Evolutionary conservation across 257 asterid species (phyloP), one percentile per base, ranked within the genome.

Genomic region (Nicotiana noctiflora): DNA sequence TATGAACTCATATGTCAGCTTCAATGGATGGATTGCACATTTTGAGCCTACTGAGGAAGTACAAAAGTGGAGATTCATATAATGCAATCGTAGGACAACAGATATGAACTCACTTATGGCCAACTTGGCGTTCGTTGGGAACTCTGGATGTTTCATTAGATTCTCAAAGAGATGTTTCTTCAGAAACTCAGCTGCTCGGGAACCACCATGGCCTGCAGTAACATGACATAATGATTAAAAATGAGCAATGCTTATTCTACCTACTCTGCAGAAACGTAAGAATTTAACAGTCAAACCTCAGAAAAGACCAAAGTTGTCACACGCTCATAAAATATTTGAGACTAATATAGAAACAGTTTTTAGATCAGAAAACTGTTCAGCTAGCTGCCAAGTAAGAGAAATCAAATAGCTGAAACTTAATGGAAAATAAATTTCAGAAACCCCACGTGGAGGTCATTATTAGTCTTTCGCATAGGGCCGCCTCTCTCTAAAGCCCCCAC

Each of bases 161-260:
- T 94, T 96, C 89, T 85, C 94, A 88, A 96, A 96, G 74, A 96
- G 97, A 85, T 92, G 94, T 84, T 84, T 88, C 95, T 90, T 96
- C 94, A 96, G 88, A 90, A n/a, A 96, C 83, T 96, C 97, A 74
- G 98, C 98, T 51, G 99, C 99, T 18, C 97, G 98, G 70, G 97
- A 88, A 59, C 99, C 99, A 84, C 99, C 98, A 84, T 96, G 99
- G 84, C 99, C 99, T 96, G 91, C 74, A 85, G 86, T 67, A 72
- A 84, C 80, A 85, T 74, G 81, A 66, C 53, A 81, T 76, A 82
- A 75, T 79, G 59, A 82, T 84, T 75, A 86, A 46, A 77, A 74
- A 49, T 15, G 17, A 49, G 15, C 27, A 25, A 74, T 8, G 9
- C 61, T 49, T 46, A 49, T 49, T 49, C 40, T 74, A 15, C 25